Evolutionary conservation across 805 yeast species (phyloP), one percentile per base, ranked within the genome.

Genomic region (Myxozyma neotropica): DNA sequence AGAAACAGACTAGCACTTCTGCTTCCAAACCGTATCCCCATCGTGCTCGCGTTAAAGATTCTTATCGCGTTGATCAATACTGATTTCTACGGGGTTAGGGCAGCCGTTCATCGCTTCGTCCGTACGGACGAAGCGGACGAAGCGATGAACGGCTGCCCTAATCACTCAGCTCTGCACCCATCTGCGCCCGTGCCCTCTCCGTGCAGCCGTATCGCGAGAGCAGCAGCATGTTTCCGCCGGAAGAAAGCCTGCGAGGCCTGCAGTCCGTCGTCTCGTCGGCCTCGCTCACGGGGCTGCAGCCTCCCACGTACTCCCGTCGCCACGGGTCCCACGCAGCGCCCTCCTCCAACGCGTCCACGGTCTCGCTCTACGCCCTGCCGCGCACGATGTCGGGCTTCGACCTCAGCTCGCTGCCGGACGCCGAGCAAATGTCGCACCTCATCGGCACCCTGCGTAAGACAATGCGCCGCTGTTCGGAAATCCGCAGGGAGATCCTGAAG

Each of bases 371-470:
- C 29, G 43, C 52, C 31, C 47, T 59, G 12, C 35, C 57, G 26
- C 54, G 64, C 4, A 53, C 58, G 12, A 44, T 45, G 50, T 56
- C 64, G 12, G 60, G 58, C 24, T 42, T 56, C 27, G 64, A 59
- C 29, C 52, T 59, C 26, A 19, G 55, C n/a, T 36, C 53, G 12
- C 45, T 59, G 49, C 63, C 63, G 39, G 64, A 59, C 12, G 48
- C 64, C 15, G 61, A 51, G 29, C 64, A 59, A 43, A 53, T 56
- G 57, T 33, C 50, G 31, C 60, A 59, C 23, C 29, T 59, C 33
- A 46, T 56, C 17, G 44, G 35, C 17, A 56, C 61, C 5, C 27
- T 59, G 52, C 57, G 58, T 12, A 56, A 55, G 50, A 24, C 53
- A 10, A 36, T 56, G 39, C 57, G 61, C 4, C 55, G 59, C 26